phyloP scores from a whole-genome alignment of 352 stramenopile genomes.

The Lagenidium sp. region DNA sequence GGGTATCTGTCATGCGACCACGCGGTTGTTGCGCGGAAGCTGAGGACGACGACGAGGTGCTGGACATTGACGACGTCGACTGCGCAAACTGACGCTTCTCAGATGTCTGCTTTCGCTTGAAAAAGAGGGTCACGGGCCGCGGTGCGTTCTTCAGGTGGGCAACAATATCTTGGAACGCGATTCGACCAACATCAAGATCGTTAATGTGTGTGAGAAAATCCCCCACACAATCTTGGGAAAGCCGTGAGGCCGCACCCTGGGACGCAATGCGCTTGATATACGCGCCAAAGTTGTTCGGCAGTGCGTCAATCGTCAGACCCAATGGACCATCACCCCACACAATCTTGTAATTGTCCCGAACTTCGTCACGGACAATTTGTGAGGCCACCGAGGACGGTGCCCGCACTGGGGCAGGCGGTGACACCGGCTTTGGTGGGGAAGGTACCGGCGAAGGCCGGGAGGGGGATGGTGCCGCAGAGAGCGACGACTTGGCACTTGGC shows the following conservation, averaged over 20 bases:
- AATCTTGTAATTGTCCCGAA: constrained; percentile 61
- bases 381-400: constrained; percentile 2
- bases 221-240: constrained; percentile 74
- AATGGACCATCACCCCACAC: constrained; percentile 69
- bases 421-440: constrained; percentile 15
- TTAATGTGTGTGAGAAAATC: constrained; percentile 84
- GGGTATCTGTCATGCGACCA: constrained; percentile 26
- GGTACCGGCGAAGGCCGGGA: constrained; percentile 4
- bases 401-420: constrained; percentile 1
- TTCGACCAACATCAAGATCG: constrained; percentile 65
- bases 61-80: constrained; percentile 26
- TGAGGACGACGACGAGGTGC: constrained; percentile 11
- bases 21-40: constrained; percentile 3
- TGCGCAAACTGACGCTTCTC: constrained; percentile 22
- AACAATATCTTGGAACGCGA: constrained; percentile 76
- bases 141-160: constrained; percentile 68
- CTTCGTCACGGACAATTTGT: constrained; percentile 10
- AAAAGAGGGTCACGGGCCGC: constrained; percentile 72
- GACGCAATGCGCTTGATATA: constrained; percentile 81
- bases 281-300: constrained; percentile 34
- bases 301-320: constrained; percentile 76
- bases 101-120: constrained; percentile 24
- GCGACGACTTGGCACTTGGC: constrained; percentile 5
- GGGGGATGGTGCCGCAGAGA: not conserved
- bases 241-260: constrained; percentile 53